phyloP scores from a whole-genome alignment of 2,329 filamentous ascomycete species.

The Chaetoscypha palmicola region DNA sequence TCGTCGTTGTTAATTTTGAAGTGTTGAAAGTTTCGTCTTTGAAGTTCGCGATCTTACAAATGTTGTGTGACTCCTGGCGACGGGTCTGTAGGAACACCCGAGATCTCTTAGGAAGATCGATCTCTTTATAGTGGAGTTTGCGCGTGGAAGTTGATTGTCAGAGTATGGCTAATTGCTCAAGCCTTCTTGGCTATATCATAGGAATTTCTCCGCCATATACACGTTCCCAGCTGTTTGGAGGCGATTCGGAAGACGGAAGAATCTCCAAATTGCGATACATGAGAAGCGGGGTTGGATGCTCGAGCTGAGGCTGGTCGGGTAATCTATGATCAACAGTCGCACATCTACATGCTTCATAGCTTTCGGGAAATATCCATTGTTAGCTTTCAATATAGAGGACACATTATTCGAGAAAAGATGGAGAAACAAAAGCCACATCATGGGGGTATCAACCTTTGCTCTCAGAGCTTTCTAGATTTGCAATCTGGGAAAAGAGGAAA shows the following conservation, averaged over 20 bases:
- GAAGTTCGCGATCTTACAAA: background rate
- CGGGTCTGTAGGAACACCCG: background rate
- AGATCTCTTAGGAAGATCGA: constrained; percentile 1
- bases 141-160: constrained; percentile 1
- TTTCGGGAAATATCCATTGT: no score
- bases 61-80: background rate
- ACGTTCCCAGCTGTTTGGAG: constrained; percentile 4
- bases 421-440: no score
- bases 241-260: constrained; percentile 7
- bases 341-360: no score
- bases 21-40: background rate
- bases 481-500: no score
- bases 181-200: constrained; percentile 5
- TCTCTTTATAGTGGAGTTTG: constrained; percentile 2
- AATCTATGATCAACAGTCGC: no score
- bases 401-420: no score
- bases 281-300: constrained; percentile 3
- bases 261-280: background rate
- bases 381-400: no score
- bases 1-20: background rate
- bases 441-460: no score
- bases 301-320: constrained; percentile 2
- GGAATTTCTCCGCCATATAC: background rate
- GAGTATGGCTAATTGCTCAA: constrained; percentile 3
- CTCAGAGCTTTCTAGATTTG: no score